phyloP scores from a whole-genome alignment of 257 asterid genomes.

The Linaria vulgaris region DNA sequence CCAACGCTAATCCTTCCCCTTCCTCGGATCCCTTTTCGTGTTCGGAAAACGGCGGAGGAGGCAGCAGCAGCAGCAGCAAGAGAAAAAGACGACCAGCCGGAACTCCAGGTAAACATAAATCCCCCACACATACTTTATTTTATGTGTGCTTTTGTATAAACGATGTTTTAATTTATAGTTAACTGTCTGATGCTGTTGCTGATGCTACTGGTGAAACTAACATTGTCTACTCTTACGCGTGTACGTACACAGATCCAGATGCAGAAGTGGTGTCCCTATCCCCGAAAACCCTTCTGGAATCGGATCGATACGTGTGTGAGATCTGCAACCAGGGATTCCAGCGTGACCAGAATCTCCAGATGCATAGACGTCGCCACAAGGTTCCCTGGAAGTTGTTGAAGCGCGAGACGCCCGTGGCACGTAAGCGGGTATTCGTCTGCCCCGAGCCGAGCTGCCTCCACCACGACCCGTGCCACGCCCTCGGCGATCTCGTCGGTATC shows the following conservation, averaged over 20 bases:
- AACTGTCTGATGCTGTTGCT: too few species aligned
- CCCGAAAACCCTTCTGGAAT: constrained; percentile 80
- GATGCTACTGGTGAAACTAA: background rate
- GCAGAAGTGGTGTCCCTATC: constrained; percentile 89
- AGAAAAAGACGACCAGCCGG: constrained; percentile 88
- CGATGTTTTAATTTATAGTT: too few species aligned
- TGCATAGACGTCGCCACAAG: constrained; percentile 90
- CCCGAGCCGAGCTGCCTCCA: constrained; percentile 74
- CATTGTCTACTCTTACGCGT: too few species aligned
- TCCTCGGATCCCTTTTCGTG: constrained; percentile 28
- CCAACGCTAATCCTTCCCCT: constrained; percentile 35
- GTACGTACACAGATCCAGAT: constrained; percentile 79
- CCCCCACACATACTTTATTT: background rate
- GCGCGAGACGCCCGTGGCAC: constrained; percentile 45
- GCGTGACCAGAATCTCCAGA: constrained; percentile 90
- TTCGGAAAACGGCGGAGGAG: constrained; percentile 38
- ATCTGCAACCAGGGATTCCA: constrained; percentile 96
- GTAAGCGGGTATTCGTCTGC: constrained; percentile 68
- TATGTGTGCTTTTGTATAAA: too few species aligned
- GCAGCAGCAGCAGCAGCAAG: too few species aligned
- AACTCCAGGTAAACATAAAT: constrained; percentile 63
- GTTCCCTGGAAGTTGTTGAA: constrained; percentile 91
- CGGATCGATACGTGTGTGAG: constrained; percentile 93
- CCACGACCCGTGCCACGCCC: constrained; percentile 74
- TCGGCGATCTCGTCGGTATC: constrained; percentile 74